These are phyloP conservation scores for Hypoxylon sp. DNA, from an alignment of 2,329 filamentous ascomycete genomes.

Conservation along the genomic window DNA sequence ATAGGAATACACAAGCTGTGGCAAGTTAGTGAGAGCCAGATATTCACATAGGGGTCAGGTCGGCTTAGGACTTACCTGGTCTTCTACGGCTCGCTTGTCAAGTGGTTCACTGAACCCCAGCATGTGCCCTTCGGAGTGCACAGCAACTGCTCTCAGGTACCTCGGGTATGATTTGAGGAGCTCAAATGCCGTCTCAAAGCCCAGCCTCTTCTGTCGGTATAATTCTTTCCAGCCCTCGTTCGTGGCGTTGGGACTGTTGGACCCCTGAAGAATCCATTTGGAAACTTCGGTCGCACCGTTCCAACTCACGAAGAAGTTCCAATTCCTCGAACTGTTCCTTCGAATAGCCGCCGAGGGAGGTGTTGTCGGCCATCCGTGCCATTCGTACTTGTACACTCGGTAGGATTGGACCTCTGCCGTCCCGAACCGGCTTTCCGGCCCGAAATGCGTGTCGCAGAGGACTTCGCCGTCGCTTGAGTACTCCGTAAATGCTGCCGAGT, in stretches of 20 bases:
- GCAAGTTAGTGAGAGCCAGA: conserved; percentile 6
- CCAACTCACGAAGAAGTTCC: conserved; percentile 56
- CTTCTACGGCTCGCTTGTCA: conserved; percentile 25
- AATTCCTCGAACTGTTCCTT: conserved; percentile 22
- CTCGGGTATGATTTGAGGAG: conserved; percentile 41
- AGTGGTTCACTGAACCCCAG: conserved; percentile 33
- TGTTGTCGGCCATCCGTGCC: conserved; percentile 45
- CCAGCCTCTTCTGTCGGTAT: conserved; percentile 44
- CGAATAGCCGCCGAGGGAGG: conserved; percentile 43
- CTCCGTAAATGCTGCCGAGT: conserved; percentile 47
- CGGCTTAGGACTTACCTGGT: conserved; percentile 27
- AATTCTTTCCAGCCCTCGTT: conserved; percentile 37
- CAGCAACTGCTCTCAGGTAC: conserved; percentile 38
- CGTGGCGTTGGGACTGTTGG: conserved; percentile 47
- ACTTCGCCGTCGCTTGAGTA: conserved; percentile 44
- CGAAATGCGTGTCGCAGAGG: conserved; percentile 45
- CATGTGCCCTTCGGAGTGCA: conserved; percentile 34
- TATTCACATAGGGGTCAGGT: background rate
- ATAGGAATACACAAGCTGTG: conserved; percentile 9
- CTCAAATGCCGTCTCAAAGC: conserved; percentile 55
- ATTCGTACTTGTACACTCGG: conserved; percentile 49
- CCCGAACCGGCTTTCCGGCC: conserved; percentile 38
- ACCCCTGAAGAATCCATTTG: conserved; percentile 57
- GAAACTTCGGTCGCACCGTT: conserved; percentile 53
- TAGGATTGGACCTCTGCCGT: conserved; percentile 46